phyloP scores from a whole-genome alignment of 805 yeast species.

The Yarrowia deformans region DNA sequence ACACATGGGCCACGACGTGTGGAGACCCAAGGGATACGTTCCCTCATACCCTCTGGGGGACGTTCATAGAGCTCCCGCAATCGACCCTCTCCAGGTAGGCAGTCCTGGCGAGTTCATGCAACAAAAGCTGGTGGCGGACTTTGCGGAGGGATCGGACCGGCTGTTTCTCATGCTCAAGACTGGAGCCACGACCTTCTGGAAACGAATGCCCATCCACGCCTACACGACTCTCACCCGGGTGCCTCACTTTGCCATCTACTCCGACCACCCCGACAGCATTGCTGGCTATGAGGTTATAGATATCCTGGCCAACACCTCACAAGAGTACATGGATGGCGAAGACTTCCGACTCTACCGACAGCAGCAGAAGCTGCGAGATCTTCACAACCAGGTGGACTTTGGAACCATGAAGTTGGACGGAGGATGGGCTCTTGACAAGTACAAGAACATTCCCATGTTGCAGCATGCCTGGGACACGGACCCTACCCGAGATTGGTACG shows the following conservation, averaged over 20 bases:
- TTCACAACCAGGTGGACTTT: conserved; percentile 45
- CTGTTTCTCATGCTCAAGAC: conserved; percentile 51
- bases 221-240: conserved; percentile 49
- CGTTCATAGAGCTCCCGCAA: conserved; percentile 12
- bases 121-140: conserved; percentile 46
- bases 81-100: conserved; percentile 27
- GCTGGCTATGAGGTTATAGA: conserved; percentile 50
- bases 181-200: conserved; percentile 50
- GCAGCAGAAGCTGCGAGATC: conserved; percentile 44
- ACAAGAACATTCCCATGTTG: conserved; percentile 52
- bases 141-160: conserved; percentile 45
- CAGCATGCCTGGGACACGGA: conserved; percentile 50
- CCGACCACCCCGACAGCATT: conserved; percentile 49
- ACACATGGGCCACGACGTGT: conserved; percentile 36
- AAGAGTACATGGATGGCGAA: conserved; percentile 41
- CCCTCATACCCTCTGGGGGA: conserved; percentile 32
- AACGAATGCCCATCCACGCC: conserved; percentile 51
- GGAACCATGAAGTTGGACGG: conserved; percentile 41
- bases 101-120: conserved; percentile 39
- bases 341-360: conserved; percentile 47
- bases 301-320: conserved; percentile 45
- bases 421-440: conserved; percentile 52
- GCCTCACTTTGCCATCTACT: conserved; percentile 50
- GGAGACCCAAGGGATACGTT: conserved; percentile 36
- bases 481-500: conserved; percentile 49